Conservation (phyloP, 2,329 filamentous ascomycete species). For the Penicillium thymicola region DNA sequence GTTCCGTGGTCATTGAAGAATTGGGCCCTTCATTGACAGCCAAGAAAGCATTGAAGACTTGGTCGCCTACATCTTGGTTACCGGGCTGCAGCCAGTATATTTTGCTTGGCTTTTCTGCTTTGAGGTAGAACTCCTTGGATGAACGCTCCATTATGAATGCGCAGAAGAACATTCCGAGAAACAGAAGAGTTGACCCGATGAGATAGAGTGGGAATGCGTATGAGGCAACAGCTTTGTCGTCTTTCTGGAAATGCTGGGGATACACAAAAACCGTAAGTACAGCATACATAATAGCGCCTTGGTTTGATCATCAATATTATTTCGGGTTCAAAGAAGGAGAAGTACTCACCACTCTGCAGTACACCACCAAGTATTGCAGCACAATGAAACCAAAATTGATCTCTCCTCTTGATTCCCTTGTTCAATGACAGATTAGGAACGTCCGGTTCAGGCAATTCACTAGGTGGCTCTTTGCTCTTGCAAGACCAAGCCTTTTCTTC, state of each 20-base stretch:
- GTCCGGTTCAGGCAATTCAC: slow-evolving; percentile 25
- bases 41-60: slow-evolving; percentile 39
- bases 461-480: slow-evolving; percentile 7
- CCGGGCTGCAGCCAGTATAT: slow-evolving; percentile 42
- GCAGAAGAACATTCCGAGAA: slow-evolving; percentile 35
- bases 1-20: slow-evolving; percentile 12
- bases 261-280: slow-evolving; percentile 30
- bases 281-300: slow-evolving; percentile 30
- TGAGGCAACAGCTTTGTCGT: slow-evolving; percentile 22
- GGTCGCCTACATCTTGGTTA: slow-evolving; percentile 37
- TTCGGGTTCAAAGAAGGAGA: not conserved
- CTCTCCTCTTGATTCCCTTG: slow-evolving; percentile 32
- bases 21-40: slow-evolving; percentile 23
- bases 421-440: slow-evolving; percentile 38
- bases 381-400: slow-evolving; percentile 30
- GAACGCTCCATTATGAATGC: slow-evolving; percentile 35
- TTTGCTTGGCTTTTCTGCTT: slow-evolving; percentile 26
- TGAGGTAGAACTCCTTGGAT: slow-evolving; percentile 27
- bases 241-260: slow-evolving; percentile 25
- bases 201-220: slow-evolving; percentile 38
- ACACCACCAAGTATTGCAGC: slow-evolving; percentile 26
- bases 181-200: slow-evolving; percentile 32
- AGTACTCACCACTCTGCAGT: slow-evolving; percentile 29
- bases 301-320: not conserved
- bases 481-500: slow-evolving; percentile 22